phyloP scores from a whole-genome alignment of 2,329 filamentous ascomycete genomes.

The Paraphaeosphaeria sporulosa region DNA sequence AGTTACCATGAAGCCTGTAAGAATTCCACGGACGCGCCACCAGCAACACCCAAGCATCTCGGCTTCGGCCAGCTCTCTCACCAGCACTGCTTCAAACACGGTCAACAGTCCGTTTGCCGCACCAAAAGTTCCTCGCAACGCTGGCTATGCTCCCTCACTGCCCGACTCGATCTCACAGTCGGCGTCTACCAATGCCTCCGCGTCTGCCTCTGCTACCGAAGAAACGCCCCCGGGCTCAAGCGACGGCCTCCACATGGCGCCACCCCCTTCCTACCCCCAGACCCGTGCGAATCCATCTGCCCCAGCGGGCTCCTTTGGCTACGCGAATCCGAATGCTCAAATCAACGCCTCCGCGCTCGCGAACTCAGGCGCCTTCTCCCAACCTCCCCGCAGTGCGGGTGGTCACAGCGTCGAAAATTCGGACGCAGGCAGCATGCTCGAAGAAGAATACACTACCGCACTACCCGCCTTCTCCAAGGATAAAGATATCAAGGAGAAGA shows the following conservation, averaged over 20 bases:
- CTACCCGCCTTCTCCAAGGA: slow-evolving; percentile 45
- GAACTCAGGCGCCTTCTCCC: slow-evolving; percentile 28
- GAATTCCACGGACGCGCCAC: slow-evolving; percentile 34
- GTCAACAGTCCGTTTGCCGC: slow-evolving; percentile 35
- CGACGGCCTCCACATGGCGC: slow-evolving; percentile 46
- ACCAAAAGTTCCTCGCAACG: slow-evolving; percentile 25
- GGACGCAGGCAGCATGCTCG: slow-evolving; percentile 44
- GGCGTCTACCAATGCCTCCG: slow-evolving; percentile 38
- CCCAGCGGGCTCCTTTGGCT: slow-evolving; percentile 32
- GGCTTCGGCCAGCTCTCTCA: slow-evolving; percentile 42
- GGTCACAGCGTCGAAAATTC: slow-evolving; percentile 41
- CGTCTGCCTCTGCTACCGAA: slow-evolving; percentile 40
- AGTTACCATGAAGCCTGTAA: slow-evolving; percentile 41
- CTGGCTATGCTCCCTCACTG: slow-evolving; percentile 31
- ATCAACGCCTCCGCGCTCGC: slow-evolving; percentile 34
- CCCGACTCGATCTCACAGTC: slow-evolving; percentile 39
- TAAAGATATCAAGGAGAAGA: slow-evolving; percentile 46
- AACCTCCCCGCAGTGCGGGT: slow-evolving; percentile 36
- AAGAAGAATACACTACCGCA: slow-evolving; percentile 50
- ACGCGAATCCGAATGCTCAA: slow-evolving; percentile 35
- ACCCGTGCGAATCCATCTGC: slow-evolving; percentile 35
- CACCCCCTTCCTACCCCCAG: slow-evolving; percentile 39
- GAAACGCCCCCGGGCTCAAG: slow-evolving; percentile 47
- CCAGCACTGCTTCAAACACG: slow-evolving; percentile 36
- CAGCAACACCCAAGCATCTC: slow-evolving; percentile 44